Conservation (phyloP, 805 yeast genomes). For the Barnettozyma botsteinii region DNA sequence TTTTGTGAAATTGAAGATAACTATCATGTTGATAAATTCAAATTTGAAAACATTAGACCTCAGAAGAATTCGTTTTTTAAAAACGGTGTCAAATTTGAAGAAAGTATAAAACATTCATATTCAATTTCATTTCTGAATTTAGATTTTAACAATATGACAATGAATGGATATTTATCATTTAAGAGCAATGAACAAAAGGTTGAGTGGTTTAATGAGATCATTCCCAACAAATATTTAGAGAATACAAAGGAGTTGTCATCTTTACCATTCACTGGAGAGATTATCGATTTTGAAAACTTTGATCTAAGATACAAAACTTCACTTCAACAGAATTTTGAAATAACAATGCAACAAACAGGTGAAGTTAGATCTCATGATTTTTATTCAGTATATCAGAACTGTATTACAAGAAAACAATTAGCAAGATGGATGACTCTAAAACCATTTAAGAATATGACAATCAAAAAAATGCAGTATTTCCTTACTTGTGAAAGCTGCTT, state of each 20-base stretch:
- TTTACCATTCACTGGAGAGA: slow-evolving; percentile 11
- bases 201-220: slow-evolving; percentile 1
- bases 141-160: slow-evolving; percentile 2
- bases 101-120: slow-evolving; percentile 2
- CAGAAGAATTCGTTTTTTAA: slow-evolving; percentile 13
- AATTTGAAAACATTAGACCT: slow-evolving; percentile 14
- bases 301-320: slow-evolving; percentile 14
- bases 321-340: slow-evolving; percentile 2
- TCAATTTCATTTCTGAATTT: slow-evolving; percentile 8
- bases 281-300: slow-evolving; percentile 19
- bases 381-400: slow-evolving; percentile 6
- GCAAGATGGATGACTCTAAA: slow-evolving; percentile 18
- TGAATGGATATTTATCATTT: slow-evolving; percentile 6
- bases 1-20: slow-evolving; percentile 10
- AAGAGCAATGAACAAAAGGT: neutral
- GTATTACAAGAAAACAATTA: slow-evolving; percentile 14
- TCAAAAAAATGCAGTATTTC: slow-evolving; percentile 3
- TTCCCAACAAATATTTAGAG: neutral
- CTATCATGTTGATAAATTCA: neutral
- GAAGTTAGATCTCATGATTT: slow-evolving; percentile 4
- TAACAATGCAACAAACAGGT: neutral
- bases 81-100: slow-evolving; percentile 14
- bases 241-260: neutral
- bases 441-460: slow-evolving; percentile 15
- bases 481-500: slow-evolving; percentile 19